phyloP scores from a whole-genome alignment of 2,329 filamentous ascomycete species.

The Rosellinia necatrix region DNA sequence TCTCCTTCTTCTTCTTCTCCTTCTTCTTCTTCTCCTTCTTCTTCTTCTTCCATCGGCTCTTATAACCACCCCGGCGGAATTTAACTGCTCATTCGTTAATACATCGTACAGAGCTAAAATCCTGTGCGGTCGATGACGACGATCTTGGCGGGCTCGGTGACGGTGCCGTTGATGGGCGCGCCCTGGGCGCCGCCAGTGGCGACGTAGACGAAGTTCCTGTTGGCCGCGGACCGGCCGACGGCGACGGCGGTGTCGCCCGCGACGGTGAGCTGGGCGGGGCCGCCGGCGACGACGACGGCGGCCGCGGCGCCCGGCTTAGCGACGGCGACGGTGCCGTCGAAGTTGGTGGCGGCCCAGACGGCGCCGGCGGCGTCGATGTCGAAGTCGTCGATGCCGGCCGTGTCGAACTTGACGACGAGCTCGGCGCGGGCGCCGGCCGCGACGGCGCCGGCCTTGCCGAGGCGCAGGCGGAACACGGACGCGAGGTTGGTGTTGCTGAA shows the following conservation, averaged over 20 bases:
- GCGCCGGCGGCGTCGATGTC: constrained; percentile 10
- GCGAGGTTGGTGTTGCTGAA: constrained; percentile 21
- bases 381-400: constrained; percentile 16
- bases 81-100: too few relatives aligned
- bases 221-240: constrained; percentile 26
- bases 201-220: constrained; percentile 32
- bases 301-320: constrained; percentile 1
- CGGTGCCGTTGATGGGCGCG: constrained; percentile 30
- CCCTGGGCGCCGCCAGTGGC: constrained; percentile 26
- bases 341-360: constrained; percentile 15
- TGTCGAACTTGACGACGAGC: constrained; percentile 10
- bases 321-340: constrained; percentile 6
- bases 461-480: constrained; percentile 14
- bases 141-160: constrained; percentile 33
- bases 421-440: not conserved
- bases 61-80: too few relatives aligned
- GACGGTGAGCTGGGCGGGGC: constrained; percentile 14
- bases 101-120: too few relatives aligned
- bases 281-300: constrained; percentile 14
- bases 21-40: too few relatives aligned
- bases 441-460: constrained; percentile 13
- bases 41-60: too few relatives aligned
- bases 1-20: too few relatives aligned
- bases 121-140: constrained; percentile 30
- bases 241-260: constrained; percentile 30